These are phyloP conservation scores for Chlorella sorokiniana DNA, from an alignment of 139 green algal genomes.

Conservation along the genomic window DNA sequence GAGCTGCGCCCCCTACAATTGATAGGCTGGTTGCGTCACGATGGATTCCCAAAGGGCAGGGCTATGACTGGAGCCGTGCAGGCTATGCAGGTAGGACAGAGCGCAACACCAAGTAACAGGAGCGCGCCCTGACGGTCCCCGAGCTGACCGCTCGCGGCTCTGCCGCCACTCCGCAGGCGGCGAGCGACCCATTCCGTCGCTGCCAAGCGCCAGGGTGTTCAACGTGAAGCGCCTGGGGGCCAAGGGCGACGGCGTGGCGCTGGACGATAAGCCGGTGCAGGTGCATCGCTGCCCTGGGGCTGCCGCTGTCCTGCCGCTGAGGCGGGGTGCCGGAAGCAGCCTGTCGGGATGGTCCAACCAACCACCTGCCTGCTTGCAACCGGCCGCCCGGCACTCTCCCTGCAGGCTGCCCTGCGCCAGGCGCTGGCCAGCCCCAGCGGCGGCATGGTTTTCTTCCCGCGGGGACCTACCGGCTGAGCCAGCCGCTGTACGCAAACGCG, in stretches of 20 bases:
- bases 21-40: not conserved
- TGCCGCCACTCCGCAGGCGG: not conserved
- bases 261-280: not conserved
- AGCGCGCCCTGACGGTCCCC: too few species aligned
- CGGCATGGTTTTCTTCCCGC: constrained; percentile 2
- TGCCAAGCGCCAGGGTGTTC: not conserved
- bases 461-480: not conserved
- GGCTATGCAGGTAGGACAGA: not conserved
- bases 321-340: too few species aligned
- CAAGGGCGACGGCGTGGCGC: not conserved
- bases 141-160: too few species aligned
- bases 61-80: not conserved
- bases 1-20: not conserved
- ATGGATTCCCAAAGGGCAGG: not conserved
- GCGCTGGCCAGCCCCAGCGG: not conserved
- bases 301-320: too few species aligned
- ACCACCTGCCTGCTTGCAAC: not conserved
- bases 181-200: not conserved
- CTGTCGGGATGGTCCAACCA: too few species aligned
- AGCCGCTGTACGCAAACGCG: constrained; percentile 1
- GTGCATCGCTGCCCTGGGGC: not conserved
- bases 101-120: not conserved
- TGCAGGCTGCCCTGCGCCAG: not conserved
- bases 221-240: not conserved
- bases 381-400: not conserved